Evolutionary conservation across 1,139 yeast species (phyloP), one percentile per base, ranked within the genome.

Genomic region (Debaryomyces sp.): DNA sequence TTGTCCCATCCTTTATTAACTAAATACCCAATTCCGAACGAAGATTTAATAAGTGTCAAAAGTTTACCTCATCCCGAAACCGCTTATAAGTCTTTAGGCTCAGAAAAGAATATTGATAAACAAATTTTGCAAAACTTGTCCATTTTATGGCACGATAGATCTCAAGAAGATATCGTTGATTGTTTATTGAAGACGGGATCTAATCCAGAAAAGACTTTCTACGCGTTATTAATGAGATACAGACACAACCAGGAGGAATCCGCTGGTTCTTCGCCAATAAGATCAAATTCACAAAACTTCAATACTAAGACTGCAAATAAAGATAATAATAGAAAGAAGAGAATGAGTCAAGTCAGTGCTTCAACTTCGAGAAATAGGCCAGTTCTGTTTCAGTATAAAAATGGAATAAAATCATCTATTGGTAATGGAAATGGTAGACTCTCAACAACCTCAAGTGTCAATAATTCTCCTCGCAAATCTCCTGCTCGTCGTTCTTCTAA

Each of bases 161-260:
- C 84, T 12, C 75, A 80, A 54, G 66, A 73, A 29, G 85, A 83
- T 50, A 85, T 87, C 13, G 68, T 81, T 29, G 65, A 68, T 34
- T 80, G 82, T 57, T 70, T 87, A 44, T 75, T 81, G 55, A 77
- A 71, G 48, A 72, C 74, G 35, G 89, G 86, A 27, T 76, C 83
- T 23, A 85, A 83, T 55, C 81, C 90, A 2, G 94, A 87, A 64
- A 87, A 87, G 68, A 85, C 89, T 37, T 84, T 87, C 59, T 87
- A 87, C 59, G 88, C 89, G 15, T 71, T 87, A 49, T 71, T 87
- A 46, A 66, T 79, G 61, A 75, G 82, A 56, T 82, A 82, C 61
- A 75, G 82, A 57, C 77, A 76, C 51, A 73, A 73, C 45, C 83
- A 79, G 57, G 76, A 69, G 43, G 71, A 67, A 35, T 54, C 47